phyloP scores from a whole-genome alignment of 139 green algal genomes.

The Nannochloris sp. region DNA sequence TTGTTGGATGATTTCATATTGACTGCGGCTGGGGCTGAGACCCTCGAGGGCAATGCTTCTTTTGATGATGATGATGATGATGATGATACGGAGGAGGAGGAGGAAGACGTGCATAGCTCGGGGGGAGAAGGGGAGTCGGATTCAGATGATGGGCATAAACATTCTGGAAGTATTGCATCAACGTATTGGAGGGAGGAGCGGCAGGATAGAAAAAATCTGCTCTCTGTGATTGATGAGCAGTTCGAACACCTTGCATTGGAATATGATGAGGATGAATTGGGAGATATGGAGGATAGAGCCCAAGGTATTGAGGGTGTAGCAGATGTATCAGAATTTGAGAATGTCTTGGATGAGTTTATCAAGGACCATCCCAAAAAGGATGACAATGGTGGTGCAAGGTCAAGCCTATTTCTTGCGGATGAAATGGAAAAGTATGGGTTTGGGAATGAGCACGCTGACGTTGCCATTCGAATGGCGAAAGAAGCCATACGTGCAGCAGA shows the following conservation, averaged over 20 bases:
- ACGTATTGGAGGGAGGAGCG: conserved; percentile 66
- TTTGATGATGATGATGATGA: conserved; percentile 5
- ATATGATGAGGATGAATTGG: conserved; percentile 68
- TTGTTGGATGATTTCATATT: conserved; percentile 67
- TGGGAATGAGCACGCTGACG: conserved; percentile 20
- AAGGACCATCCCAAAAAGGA: conserved; percentile 14
- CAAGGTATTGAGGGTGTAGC: conserved; percentile 18
- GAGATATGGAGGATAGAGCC: conserved; percentile 52
- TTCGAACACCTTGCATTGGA: conserved; percentile 60
- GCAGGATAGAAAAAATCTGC: conserved; percentile 40
- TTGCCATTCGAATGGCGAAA: conserved; percentile 12
- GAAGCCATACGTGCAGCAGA: not conserved
- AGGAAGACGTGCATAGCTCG: not conserved
- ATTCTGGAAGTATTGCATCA: conserved; percentile 47
- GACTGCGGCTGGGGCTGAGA: conserved; percentile 14
- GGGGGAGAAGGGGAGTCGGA: conserved; percentile 1
- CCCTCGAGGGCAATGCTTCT: not conserved
- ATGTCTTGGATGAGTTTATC: conserved; percentile 73
- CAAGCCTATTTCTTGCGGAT: not conserved
- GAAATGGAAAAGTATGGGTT: conserved; percentile 22
- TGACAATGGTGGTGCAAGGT: not conserved
- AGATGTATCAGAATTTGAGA: conserved; percentile 41
- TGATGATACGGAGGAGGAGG: conserved; percentile 6
- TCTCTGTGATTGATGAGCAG: conserved; percentile 48
- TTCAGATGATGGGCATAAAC: not conserved